These are phyloP conservation scores for Tuber microsphaerosporum DNA, from an alignment of 495 filamentous ascomycete species.

Conservation along the genomic window DNA sequence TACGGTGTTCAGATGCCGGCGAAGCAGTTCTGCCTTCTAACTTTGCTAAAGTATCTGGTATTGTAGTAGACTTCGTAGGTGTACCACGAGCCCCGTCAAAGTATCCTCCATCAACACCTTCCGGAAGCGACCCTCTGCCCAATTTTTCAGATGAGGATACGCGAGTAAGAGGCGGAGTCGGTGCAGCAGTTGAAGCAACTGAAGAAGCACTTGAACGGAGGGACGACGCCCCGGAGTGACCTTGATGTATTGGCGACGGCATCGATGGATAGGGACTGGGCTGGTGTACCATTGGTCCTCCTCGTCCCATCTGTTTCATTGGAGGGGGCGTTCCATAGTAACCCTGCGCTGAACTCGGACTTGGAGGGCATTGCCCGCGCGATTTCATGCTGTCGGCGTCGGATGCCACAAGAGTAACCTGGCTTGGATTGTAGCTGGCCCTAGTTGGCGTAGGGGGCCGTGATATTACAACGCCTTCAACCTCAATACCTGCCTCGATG, in stretches of 20 bases:
- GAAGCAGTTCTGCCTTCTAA: slow-evolving; percentile 29
- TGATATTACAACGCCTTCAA: slow-evolving; percentile 87
- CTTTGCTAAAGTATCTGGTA: slow-evolving; percentile 35
- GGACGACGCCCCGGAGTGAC: slow-evolving; percentile 20
- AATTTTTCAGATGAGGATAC: slow-evolving; percentile 22
- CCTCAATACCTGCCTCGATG: slow-evolving; percentile 73
- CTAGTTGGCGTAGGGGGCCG: slow-evolving; percentile 52
- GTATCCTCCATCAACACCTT: not conserved
- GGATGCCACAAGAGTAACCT: slow-evolving; percentile 38
- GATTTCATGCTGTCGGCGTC: slow-evolving; percentile 31
- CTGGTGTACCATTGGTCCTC: slow-evolving; percentile 39
- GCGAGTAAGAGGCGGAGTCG: slow-evolving; percentile 33
- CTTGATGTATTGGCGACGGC: slow-evolving; percentile 23
- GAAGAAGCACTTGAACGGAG: slow-evolving; percentile 37
- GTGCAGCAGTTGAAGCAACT: slow-evolving; percentile 6
- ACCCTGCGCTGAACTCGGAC: slow-evolving; percentile 24
- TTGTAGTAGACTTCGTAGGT: slow-evolving; percentile 19
- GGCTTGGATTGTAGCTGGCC: slow-evolving; percentile 30
- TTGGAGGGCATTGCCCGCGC: slow-evolving; percentile 26
- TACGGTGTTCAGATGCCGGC: slow-evolving; percentile 17
- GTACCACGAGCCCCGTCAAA: not conserved
- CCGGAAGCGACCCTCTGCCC: slow-evolving; percentile 2
- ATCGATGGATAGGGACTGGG: slow-evolving; percentile 38
- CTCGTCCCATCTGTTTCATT: slow-evolving; percentile 19
- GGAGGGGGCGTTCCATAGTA: slow-evolving; percentile 19